These are phyloP conservation scores for Fusarium phyllophilum DNA, from an alignment of 2,329 filamentous ascomycete genomes.

Conservation along the genomic window DNA sequence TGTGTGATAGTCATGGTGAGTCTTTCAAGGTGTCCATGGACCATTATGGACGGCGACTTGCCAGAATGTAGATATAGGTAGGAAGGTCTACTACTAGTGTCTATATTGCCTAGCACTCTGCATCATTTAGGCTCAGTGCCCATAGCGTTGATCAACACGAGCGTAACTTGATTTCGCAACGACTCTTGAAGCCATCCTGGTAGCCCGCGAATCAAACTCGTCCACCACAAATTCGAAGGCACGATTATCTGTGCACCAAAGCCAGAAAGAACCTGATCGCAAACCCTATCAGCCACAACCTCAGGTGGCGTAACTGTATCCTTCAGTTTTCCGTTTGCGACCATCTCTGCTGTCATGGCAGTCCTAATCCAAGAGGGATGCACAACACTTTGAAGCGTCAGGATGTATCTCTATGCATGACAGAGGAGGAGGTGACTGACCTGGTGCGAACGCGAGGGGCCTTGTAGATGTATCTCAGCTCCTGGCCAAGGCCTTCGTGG, in stretches of 20 bases:
- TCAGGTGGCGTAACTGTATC: conserved; percentile 30
- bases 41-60: no score
- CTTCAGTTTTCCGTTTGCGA: conserved; percentile 33
- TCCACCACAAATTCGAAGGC: conserved; percentile 37
- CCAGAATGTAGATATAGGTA: no score
- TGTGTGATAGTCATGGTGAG: no score
- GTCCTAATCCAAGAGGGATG: conserved; percentile 55
- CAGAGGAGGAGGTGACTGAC: background rate
- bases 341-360: conserved; percentile 30
- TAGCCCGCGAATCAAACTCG: conserved; percentile 12
- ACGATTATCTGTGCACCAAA: conserved; percentile 56
- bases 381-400: conserved; percentile 51
- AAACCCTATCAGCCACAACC: conserved; percentile 52
- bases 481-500: conserved; percentile 68
- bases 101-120: background rate
- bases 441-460: conserved; percentile 69
- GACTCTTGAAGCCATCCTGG: conserved; percentile 33
- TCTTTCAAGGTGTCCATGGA: no score
- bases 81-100: background rate
- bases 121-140: background rate
- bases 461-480: conserved; percentile 65
- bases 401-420: background rate
- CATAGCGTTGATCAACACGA: background rate
- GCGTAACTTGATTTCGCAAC: conserved; percentile 2
- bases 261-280: conserved; percentile 54